Evolutionary conservation across 495 filamentous ascomycete species (phyloP).

Genomic region (Glutinoglossum americanum): DNA sequence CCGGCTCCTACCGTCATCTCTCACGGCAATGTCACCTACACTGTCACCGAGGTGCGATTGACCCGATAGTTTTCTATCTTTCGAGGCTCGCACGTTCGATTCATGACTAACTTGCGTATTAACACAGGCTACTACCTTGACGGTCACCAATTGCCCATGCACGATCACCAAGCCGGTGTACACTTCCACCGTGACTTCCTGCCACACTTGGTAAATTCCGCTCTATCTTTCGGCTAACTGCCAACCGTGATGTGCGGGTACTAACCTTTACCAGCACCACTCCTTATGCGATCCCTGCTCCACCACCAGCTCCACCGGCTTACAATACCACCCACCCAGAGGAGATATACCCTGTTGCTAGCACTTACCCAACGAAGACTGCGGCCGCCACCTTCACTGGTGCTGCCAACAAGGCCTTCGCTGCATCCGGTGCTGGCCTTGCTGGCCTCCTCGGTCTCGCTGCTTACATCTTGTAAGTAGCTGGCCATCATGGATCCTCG

Average conservation of each 20-base stretch:
- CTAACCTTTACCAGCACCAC: neutral
- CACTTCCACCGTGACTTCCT: slow-evolving; percentile 7
- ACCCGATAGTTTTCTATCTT: no score
- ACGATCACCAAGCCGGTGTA: slow-evolving; percentile 15
- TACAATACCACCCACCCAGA: no score
- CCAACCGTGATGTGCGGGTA: no score
- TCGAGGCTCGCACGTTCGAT: no score
- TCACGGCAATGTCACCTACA: slow-evolving; percentile 9
- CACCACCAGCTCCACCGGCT: no score
- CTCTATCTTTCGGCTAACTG: no score
- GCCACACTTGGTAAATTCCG: slow-evolving; percentile 8
- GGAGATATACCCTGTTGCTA: no score
- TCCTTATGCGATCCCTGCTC: neutral
- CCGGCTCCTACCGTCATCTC: slow-evolving; percentile 8
- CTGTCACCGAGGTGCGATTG: slow-evolving; percentile 8
- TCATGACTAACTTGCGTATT: no score
- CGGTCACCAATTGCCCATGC: slow-evolving; percentile 19
- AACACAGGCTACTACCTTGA: slow-evolving; percentile 16
- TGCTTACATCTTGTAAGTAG: slow-evolving; percentile 20
- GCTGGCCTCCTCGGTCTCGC: slow-evolving; percentile 19
- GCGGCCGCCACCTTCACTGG: slow-evolving; percentile 12
- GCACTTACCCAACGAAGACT: slow-evolving; percentile 1
- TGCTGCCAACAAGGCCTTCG: slow-evolving; percentile 14
- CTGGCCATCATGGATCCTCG: neutral
- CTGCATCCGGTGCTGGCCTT: slow-evolving; percentile 17